A percentile compares a stretch with the other conserved stretches of the same genome.
phyloP scores from a whole-genome alignment of 768 basidiomycete genomes.

The Suillus paluster region DNA sequence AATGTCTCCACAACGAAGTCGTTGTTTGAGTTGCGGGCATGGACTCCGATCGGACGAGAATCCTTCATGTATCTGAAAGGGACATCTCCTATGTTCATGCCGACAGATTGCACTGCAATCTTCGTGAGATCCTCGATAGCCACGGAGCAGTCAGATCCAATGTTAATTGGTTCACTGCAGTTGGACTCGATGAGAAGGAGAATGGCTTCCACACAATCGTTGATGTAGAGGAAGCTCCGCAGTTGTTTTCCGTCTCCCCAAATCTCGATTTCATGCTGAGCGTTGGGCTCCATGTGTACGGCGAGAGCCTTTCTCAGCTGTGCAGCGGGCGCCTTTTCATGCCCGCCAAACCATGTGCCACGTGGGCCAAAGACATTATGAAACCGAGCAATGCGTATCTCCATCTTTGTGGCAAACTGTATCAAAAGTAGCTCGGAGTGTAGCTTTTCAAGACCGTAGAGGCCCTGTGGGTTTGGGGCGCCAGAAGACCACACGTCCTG shows the following conservation, averaged over 20 bases:
- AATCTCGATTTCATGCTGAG: conserved; percentile 46
- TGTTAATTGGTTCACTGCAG: conserved; percentile 46
- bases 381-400: conserved; percentile 55
- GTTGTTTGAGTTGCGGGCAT: conserved; percentile 58
- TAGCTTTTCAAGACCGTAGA: conserved; percentile 66
- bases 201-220: conserved; percentile 57
- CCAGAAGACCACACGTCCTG: conserved; percentile 44
- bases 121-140: conserved; percentile 47
- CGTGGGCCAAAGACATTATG: conserved; percentile 64
- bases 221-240: conserved; percentile 60
- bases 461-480: conserved; percentile 52
- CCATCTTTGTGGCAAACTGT: conserved; percentile 35
- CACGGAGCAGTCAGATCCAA: conserved; percentile 52
- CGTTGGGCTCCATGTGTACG: conserved; percentile 15
- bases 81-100: conserved; percentile 32
- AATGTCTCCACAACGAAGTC: conserved; percentile 34
- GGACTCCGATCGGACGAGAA: conserved; percentile 49
- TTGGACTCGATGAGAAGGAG: conserved; percentile 46
- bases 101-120: conserved; percentile 41
- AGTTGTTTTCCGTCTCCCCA: conserved; percentile 61
- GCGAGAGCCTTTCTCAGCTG: conserved; percentile 56
- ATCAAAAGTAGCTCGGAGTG: conserved; percentile 49
- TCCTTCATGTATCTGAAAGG: conserved; percentile 28
- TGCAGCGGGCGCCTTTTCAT: conserved; percentile 63
- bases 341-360: conserved; percentile 56